A percentile compares a stretch with the other conserved stretches of the same genome.
Conservation (phyloP, 1,284 basidiomycete genomes). For the Apiotrichum gracile region DNA sequence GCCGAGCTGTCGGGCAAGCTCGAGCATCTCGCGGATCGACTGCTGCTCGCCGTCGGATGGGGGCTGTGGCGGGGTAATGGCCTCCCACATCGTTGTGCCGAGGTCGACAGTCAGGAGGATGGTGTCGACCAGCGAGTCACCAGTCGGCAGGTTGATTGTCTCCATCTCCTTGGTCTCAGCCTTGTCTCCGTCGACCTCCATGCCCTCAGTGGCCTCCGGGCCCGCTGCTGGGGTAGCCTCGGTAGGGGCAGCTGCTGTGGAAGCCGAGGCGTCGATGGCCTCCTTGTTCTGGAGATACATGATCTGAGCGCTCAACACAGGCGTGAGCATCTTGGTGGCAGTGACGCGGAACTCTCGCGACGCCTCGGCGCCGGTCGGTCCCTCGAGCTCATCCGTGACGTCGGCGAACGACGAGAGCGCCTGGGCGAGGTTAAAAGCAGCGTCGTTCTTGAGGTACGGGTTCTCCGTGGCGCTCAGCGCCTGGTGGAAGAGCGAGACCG, state of each 20-base stretch:
- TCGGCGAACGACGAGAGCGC: slow-evolving; percentile 31
- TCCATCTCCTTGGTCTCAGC: slow-evolving; percentile 49
- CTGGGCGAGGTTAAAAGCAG: slow-evolving; percentile 44
- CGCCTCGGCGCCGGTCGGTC: slow-evolving; percentile 12
- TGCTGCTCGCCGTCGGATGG: slow-evolving; percentile 33
- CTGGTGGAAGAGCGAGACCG: slow-evolving; percentile 34
- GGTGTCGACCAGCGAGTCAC: slow-evolving; percentile 38
- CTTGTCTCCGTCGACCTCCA: slow-evolving; percentile 11
- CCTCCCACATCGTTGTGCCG: slow-evolving; percentile 35
- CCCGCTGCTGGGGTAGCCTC: slow-evolving; percentile 11
- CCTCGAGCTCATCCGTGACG: slow-evolving; percentile 37
- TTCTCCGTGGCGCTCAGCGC: slow-evolving; percentile 27
- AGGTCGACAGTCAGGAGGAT: slow-evolving; percentile 31
- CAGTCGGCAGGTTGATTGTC: slow-evolving; percentile 37
- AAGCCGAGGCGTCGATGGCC: neutral
- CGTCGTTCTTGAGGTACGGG: slow-evolving; percentile 35
- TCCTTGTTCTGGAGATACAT: slow-evolving; percentile 15
- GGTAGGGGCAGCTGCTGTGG: slow-evolving; percentile 6
- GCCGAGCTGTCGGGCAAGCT: slow-evolving; percentile 20
- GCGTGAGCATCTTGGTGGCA: slow-evolving; percentile 27
- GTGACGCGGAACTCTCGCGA: slow-evolving; percentile 26
- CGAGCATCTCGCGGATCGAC: slow-evolving; percentile 27
- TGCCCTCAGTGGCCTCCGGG: slow-evolving; percentile 6
- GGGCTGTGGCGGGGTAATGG: slow-evolving; percentile 19
- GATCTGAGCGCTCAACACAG: slow-evolving; percentile 37